Base-by-base conservation (phyloP, 2,329 filamentous ascomycete species). In the Fusarium staphyleae region DNA sequence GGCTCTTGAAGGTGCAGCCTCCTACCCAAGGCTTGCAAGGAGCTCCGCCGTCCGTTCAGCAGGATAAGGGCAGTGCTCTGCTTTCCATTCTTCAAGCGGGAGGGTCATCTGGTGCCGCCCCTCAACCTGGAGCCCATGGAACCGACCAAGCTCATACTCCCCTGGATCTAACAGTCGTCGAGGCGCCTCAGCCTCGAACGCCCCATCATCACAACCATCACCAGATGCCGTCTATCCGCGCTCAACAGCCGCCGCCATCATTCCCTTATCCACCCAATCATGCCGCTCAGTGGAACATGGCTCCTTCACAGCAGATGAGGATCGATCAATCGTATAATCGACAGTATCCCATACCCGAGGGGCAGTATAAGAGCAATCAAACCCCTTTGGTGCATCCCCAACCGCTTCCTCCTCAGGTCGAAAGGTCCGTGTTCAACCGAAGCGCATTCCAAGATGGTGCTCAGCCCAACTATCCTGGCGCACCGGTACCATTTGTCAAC, bases 1-100 rank as follows among this genome's bases (percentile, higher is more conserved):
- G 80, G 4, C 70, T 86, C 5, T 72, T 87, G 15, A 82, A 83
- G 57, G 75, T 84, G 42, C 81, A 84, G 52, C 79, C 81, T 9
- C 75, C 79, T 1, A 80, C 77, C 1, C 77, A 83, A 65, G 78
- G 78, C 8, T 53, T 79, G 12, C 79, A 83, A 60, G 63, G 59
- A 18, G 56, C 52, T 34, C 62, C 63, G 18, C 52, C 50, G 33
- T 52, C 57, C 13, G 58, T 58, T 15, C 64, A 68, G 9, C 68
- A 76, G 12, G 77, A 81, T 37, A 80, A 82, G 48, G 82, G 79
- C 15, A 79, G 77, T 35, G 77, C 79, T 7, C 69, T 85, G 2
- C 74, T 86, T 48, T 82, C 81, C 5, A 78, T 85, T 45, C 69
- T 86, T 9, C 79, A 83, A 54, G 67, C 67, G 62, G 70, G 55